These are phyloP conservation scores for Serendipita sp. DNA, from an alignment of 768 basidiomycete species.

Conservation along the genomic window DNA sequence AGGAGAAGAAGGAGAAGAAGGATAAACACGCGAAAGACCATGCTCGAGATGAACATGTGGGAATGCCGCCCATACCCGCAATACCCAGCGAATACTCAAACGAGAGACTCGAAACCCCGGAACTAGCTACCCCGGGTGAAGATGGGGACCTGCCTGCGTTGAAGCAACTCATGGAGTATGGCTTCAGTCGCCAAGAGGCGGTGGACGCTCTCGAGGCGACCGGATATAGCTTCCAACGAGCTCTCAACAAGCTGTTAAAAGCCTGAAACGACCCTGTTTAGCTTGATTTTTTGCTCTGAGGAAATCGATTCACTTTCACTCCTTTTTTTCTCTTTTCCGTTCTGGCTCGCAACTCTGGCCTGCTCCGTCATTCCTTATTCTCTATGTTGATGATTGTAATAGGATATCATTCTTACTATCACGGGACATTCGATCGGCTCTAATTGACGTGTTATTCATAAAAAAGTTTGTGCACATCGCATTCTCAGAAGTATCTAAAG, in stretches of 20 bases:
- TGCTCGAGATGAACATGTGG: conserved; percentile 12
- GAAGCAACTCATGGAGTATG: conserved; percentile 74
- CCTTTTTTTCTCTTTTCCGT: not conserved
- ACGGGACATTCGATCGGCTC: no score
- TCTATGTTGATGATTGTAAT: not conserved
- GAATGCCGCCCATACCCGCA: conserved; percentile 20
- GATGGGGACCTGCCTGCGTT: conserved; percentile 65
- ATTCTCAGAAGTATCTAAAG: not conserved
- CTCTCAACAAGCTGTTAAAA: conserved; percentile 58
- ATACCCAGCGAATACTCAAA: conserved; percentile 23
- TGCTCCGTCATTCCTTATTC: not conserved
- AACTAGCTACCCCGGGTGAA: conserved; percentile 32
- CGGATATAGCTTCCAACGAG: conserved; percentile 65
- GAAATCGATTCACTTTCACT: not conserved
- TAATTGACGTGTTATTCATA: no score
- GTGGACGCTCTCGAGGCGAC: conserved; percentile 70
- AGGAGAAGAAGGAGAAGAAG: conserved; percentile 28
- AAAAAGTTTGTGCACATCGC: no score
- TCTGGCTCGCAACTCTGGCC: not conserved
- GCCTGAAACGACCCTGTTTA: not conserved
- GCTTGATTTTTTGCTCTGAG: not conserved
- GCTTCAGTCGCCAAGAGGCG: conserved; percentile 70
- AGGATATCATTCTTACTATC: not conserved
- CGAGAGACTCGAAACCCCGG: conserved; percentile 25
- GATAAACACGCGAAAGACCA: conserved; percentile 10